Base-by-base conservation (phyloP, 805 yeast genomes). In the Candida schatavii region DNA sequence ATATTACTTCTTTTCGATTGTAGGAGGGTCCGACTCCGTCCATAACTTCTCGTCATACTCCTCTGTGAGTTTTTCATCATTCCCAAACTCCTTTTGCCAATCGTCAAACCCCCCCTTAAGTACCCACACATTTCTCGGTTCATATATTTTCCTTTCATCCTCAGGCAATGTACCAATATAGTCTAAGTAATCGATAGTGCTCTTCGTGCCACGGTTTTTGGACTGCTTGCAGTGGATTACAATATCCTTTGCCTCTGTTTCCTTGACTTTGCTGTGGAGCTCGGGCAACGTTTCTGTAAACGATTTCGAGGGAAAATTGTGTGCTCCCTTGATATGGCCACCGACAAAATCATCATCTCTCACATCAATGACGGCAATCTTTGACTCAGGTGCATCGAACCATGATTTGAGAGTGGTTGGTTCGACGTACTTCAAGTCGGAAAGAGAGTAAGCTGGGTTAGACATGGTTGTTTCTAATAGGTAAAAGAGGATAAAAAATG, bases 31-130 rank as follows among this genome's bases (percentile, higher is more conserved):
- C n/a, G n/a, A 5, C 35, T 31, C 21, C 11, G 6, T 31, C 36
- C 36, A 33, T 18, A 20, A 20, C n/a, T 33, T 14, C n/a, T 33
- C 36, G 20, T 33, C 36, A 33, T 17, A 33, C n/a, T 33, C 36
- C n/a, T 33, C 36, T 4, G 36, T 33, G 5, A 33, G 5, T 15
- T 14, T 14, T 5, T 33, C 15, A 13, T 33, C 36, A 25, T 33
- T 33, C 4, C 36, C 36, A 14, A 33, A 33, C 11, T 33, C 36
- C 26, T 33, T 21, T 17, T 33, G 36, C 36, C 36, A 33, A 6
- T 19, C 22, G n/a, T 17, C 36, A 17, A 33, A 33, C n/a, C 36
- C 36, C 4, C 36, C 36, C 20, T 33, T 33, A 25, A 33, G 21
- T 5, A 33, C 36, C 36, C 36, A 33, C 17, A 33, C 36, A 13